Evolutionary conservation across 148 eudicot genomes (phyloP).

Genomic region (Cornus controversa): DNA sequence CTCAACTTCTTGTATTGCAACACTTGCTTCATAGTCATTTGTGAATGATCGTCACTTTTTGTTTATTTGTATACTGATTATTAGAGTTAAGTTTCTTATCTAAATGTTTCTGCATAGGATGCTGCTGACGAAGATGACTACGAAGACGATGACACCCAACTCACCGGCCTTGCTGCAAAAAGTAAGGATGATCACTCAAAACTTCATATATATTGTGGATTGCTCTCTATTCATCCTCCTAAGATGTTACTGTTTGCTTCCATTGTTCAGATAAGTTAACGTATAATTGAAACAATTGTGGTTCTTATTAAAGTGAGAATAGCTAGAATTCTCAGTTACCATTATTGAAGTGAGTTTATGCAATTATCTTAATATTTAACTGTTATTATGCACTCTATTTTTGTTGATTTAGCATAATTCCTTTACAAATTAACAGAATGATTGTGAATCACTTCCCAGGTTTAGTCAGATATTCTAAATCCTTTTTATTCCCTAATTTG

Average conservation of each 20-base stretch:
- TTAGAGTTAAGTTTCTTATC: slow-evolving; percentile 9
- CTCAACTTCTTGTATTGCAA: background rate
- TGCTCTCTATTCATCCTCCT: background rate
- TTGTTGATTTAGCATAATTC: too few relatives aligned
- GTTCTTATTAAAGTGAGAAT: too few relatives aligned
- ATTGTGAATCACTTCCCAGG: background rate
- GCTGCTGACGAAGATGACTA: slow-evolving; percentile 44
- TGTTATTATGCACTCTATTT: background rate
- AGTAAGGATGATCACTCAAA: slow-evolving; percentile 42
- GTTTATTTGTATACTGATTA: background rate
- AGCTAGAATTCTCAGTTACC: background rate
- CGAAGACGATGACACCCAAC: slow-evolving; percentile 44
- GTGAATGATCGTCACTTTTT: background rate
- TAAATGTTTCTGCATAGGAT: slow-evolving; percentile 24
- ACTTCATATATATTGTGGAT: background rate
- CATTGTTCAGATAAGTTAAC: background rate
- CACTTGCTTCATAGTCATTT: background rate
- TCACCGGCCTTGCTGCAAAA: slow-evolving; percentile 57
- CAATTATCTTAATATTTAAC: too few relatives aligned
- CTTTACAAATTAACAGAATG: too few relatives aligned
- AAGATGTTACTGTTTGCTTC: background rate
- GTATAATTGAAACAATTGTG: background rate
- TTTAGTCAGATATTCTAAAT: background rate
- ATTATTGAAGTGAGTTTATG: background rate
- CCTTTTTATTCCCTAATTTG: background rate